Percentiles rank a stretch among this genome's conserved stretches.
phyloP scores from a whole-genome alignment of 2,329 filamentous ascomycete species.

The Epichloe glyceriae region DNA sequence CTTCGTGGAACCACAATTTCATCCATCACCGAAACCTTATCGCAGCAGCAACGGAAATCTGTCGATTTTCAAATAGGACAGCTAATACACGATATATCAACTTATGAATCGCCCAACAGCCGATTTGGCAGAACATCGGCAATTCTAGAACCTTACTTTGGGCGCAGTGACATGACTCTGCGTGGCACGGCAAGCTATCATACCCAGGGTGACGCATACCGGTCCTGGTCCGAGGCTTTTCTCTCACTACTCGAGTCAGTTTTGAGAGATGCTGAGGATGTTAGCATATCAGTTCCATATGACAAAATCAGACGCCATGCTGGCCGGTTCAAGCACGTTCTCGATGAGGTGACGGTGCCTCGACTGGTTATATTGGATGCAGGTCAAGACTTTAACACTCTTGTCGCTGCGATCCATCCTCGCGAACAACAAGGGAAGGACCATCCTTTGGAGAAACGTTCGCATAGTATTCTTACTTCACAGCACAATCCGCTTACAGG shows the following conservation, averaged over 20 bases:
- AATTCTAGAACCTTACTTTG: slow-evolving; percentile 7
- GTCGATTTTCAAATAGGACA: slow-evolving; percentile 35
- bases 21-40: slow-evolving; percentile 20
- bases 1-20: slow-evolving; percentile 26
- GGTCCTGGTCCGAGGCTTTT: slow-evolving; percentile 44
- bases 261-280: slow-evolving; percentile 47
- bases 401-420: slow-evolving; percentile 20
- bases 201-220: slow-evolving; percentile 5
- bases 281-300: slow-evolving; percentile 45
- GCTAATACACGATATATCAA: slow-evolving; percentile 31
- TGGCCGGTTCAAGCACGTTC: slow-evolving; percentile 30
- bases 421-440: neutral
- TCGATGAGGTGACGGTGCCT: slow-evolving; percentile 39
- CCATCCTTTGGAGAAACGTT: neutral
- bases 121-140: slow-evolving; percentile 30
- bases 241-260: slow-evolving; percentile 41
- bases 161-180: neutral
- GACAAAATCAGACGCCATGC: slow-evolving; percentile 40
- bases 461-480: neutral
- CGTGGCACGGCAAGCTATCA: neutral
- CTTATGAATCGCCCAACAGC: slow-evolving; percentile 30
- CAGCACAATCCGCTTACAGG: neutral
- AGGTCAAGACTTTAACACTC: slow-evolving; percentile 34
- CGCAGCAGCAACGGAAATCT: slow-evolving; percentile 18
- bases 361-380: slow-evolving; percentile 42